Percentiles rank a stretch among this genome's conserved stretches.
phyloP scores from a whole-genome alignment of 441 rosid species.

The Biscutella laevigata region DNA sequence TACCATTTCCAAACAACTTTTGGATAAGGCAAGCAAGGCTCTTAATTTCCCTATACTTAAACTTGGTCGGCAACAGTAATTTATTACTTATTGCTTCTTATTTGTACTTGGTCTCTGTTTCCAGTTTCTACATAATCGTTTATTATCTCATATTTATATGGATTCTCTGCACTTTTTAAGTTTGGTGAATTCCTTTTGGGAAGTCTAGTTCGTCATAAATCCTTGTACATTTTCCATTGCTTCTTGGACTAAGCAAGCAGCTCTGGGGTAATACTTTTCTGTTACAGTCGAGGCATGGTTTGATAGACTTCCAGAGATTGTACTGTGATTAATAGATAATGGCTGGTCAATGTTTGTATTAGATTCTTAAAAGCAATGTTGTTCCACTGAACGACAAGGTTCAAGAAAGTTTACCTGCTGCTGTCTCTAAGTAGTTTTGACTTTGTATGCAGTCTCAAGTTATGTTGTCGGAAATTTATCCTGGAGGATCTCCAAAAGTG shows the following conservation, averaged over 20 bases:
- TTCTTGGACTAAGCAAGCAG: constrained; percentile 9
- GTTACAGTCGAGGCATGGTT: not conserved
- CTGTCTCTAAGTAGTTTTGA: constrained; percentile 11
- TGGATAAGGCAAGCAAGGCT: constrained; percentile 65
- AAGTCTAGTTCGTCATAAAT: not conserved
- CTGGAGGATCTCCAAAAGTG: constrained; percentile 89
- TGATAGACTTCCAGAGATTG: not conserved
- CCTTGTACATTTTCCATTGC: not conserved
- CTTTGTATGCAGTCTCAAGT: constrained; percentile 63
- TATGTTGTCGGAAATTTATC: constrained; percentile 92
- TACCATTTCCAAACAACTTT: constrained; percentile 67
- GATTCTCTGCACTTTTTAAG: constrained; percentile 1
- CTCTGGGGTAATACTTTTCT: not conserved
- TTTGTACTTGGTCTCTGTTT: constrained; percentile 4
- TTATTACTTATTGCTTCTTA: not conserved
- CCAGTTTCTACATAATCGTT: not conserved
- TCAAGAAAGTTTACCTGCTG: not conserved
- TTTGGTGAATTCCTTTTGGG: constrained; percentile 5
- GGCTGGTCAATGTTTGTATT: not conserved
- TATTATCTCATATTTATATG: not conserved
- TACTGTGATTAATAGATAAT: not conserved
- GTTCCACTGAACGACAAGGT: constrained; percentile 5
- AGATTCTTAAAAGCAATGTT: not conserved
- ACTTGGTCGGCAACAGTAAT: constrained; percentile 4
- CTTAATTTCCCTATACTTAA: constrained; percentile 11